Evolutionary conservation across 2,329 filamentous ascomycete species (phyloP).

Genomic region (Colletotrichum australisinense): DNA sequence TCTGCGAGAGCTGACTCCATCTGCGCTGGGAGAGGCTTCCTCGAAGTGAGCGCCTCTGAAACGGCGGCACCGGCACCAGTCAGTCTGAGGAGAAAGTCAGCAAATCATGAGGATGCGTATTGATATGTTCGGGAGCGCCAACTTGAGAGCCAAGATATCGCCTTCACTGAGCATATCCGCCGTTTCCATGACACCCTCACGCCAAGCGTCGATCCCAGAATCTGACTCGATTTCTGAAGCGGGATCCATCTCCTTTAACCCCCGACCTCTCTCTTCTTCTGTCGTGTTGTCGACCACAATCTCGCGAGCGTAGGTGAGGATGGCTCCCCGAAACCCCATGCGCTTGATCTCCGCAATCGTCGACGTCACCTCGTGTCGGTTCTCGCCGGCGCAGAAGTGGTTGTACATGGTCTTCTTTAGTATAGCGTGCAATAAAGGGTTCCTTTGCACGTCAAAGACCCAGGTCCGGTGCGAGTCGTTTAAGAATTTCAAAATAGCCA

Average conservation of each 20-base stretch:
- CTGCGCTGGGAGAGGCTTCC: conserved; percentile 70
- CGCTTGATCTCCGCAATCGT: conserved; percentile 75
- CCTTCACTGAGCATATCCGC: conserved; percentile 74
- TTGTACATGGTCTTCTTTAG: conserved; percentile 88
- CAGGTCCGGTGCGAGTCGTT: conserved; percentile 8
- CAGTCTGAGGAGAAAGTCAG: conserved; percentile 61
- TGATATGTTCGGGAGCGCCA: conserved; percentile 34
- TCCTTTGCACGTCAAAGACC: conserved; percentile 76
- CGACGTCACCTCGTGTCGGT: conserved; percentile 71
- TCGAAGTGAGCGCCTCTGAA: conserved; percentile 72
- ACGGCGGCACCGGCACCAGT: conserved; percentile 84
- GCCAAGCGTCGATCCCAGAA: conserved; percentile 77
- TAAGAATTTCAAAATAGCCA: conserved; percentile 10
- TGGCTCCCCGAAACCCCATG: conserved; percentile 85
- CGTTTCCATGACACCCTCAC: conserved; percentile 78
- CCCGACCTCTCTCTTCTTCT: conserved; percentile 55
- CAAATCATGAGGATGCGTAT: not conserved
- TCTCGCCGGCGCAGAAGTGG: conserved; percentile 91
- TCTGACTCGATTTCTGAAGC: conserved; percentile 57
- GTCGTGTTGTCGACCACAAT: conserved; percentile 74
- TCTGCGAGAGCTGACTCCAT: conserved; percentile 79
- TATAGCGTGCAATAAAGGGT: conserved; percentile 75
- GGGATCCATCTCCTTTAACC: conserved; percentile 55
- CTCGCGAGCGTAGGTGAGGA: conserved; percentile 86
- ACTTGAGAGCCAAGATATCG: conserved; percentile 76